Conservation (phyloP, 148 eudicot species). For the Cornus controversa region DNA sequence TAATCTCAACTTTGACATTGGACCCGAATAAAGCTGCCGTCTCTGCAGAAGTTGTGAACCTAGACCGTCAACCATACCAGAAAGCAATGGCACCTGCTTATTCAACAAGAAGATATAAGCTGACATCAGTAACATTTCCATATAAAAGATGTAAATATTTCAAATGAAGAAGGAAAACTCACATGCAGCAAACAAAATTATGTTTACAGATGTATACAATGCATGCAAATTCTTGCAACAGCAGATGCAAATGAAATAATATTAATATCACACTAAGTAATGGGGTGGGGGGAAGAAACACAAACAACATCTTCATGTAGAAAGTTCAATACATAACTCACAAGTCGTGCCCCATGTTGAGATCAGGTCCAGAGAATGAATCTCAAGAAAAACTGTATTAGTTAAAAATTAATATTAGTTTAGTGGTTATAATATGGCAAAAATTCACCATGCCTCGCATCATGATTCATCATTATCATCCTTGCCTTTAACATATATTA, state of each 20-base stretch:
- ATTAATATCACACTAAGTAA: not conserved
- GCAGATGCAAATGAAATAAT: not conserved
- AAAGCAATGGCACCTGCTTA: constrained; percentile 53
- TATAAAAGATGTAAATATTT: not conserved
- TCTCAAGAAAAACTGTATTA: no score
- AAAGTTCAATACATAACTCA: no score
- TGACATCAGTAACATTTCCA: not conserved
- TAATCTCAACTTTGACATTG: constrained; percentile 88
- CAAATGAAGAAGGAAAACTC: not conserved
- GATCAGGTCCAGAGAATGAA: no score
- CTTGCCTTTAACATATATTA: no score
- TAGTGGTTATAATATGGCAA: no score
- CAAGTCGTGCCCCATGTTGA: no score
- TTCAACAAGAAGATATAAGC: not conserved
- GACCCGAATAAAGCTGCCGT: constrained; percentile 72
- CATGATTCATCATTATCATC: no score
- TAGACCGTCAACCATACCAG: constrained; percentile 69
- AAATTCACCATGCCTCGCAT: no score
- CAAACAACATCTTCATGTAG: no score
- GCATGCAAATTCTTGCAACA: not conserved
- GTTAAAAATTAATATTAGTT: no score
- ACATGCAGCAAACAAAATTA: not conserved
- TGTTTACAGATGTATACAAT: not conserved
- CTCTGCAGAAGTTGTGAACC: constrained; percentile 72
- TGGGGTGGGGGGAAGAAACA: no score